phyloP scores from a whole-genome alignment of 768 basidiomycete genomes.

The Suillus fuscotomentosus region DNA sequence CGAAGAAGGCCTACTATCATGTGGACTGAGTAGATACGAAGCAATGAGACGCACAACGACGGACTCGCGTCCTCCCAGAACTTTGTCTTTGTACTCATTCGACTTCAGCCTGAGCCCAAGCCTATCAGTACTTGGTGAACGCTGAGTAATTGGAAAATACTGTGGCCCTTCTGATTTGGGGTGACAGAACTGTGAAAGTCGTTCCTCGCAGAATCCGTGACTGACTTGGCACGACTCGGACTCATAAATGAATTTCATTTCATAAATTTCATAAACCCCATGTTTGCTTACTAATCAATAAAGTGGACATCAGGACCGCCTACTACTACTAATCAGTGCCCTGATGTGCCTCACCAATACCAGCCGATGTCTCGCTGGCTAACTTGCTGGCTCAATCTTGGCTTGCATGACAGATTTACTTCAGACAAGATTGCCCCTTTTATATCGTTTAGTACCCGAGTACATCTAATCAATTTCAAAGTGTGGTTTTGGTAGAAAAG shows the following conservation, averaged over 20 bases:
- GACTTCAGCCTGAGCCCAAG: neutral
- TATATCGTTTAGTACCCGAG: neutral
- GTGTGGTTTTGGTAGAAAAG: neutral
- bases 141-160: neutral
- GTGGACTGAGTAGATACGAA: neutral
- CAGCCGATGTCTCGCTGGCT: neutral
- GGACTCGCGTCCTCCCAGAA: no score
- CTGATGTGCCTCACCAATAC: neutral
- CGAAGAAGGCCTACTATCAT: neutral
- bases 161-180: neutral
- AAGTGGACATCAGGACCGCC: neutral
- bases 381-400: neutral
- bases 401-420: neutral
- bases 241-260: neutral
- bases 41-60: neutral
- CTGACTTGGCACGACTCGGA: neutral
- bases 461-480: neutral
- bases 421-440: neutral
- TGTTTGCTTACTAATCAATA: neutral
- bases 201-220: neutral
- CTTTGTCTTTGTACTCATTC: neutral
- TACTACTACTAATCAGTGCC: no score
- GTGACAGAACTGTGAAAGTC: neutral
- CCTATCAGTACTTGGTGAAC: no score
- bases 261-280: neutral